A percentile compares a stretch with the other conserved stretches of the same genome.
These are phyloP conservation scores for Remersonia thermophila DNA, from an alignment of 2,329 filamentous ascomycete species.

Conservation along the genomic window DNA sequence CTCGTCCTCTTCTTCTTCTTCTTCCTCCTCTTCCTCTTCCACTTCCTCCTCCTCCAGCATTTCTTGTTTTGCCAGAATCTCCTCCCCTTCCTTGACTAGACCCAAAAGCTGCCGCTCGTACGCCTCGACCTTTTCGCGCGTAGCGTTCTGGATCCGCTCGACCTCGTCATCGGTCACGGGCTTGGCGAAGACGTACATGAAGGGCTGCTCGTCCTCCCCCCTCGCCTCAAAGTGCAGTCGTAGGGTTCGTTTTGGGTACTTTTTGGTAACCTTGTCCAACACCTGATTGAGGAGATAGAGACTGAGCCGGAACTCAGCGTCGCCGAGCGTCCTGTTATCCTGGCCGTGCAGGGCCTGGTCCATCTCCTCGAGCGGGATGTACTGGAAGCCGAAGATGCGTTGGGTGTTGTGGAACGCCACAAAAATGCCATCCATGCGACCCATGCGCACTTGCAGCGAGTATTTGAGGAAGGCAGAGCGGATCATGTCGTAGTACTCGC, in stretches of 20 bases:
- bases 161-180: conserved; percentile 66
- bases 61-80: conserved; percentile 6
- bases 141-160: conserved; percentile 56
- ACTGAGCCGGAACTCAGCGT: conserved; percentile 77
- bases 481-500: conserved; percentile 96
- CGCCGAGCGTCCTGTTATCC: conserved; percentile 50
- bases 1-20: conserved; percentile 16
- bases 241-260: conserved; percentile 64
- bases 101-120: conserved; percentile 55
- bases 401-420: conserved; percentile 92
- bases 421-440: conserved; percentile 97
- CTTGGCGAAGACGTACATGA: conserved; percentile 85
- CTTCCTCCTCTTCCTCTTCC: conserved; percentile 12
- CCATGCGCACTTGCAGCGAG: conserved; percentile 90
- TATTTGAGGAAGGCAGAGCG: conserved; percentile 92
- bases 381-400: conserved; percentile 96
- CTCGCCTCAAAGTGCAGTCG: conserved; percentile 75
- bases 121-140: conserved; percentile 50
- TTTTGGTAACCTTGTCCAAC: conserved; percentile 59
- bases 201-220: conserved; percentile 36
- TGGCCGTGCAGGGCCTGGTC: conserved; percentile 82
- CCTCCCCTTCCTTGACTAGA: conserved; percentile 25
- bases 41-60: conserved; percentile 18
- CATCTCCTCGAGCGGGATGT: conserved; percentile 77
- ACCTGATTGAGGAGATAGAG: conserved; percentile 67